Conservation (phyloP, 2,329 filamentous ascomycete genomes). For the Curvularia verruculosa region DNA sequence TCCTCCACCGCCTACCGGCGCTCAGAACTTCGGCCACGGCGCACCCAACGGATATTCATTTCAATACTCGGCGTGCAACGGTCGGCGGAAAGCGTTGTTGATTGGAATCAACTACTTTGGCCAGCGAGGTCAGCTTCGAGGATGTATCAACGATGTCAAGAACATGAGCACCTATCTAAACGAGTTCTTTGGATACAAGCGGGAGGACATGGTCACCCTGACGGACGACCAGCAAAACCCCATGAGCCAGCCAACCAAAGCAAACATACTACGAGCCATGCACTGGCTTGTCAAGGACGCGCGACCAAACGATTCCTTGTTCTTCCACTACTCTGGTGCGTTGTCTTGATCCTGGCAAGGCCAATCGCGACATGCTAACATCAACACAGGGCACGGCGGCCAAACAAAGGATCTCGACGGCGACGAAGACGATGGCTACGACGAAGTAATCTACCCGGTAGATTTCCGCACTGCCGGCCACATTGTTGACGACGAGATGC, state of each 20-base stretch:
- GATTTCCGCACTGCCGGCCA: conserved; percentile 81
- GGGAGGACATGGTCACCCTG: conserved; percentile 95
- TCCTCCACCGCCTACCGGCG: conserved; percentile 67
- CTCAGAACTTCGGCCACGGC: conserved; percentile 65
- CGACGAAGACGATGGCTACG: conserved; percentile 81
- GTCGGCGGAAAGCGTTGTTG: conserved; percentile 83
- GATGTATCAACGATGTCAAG: conserved; percentile 96
- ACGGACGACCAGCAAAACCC: conserved; percentile 97
- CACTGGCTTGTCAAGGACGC: conserved; percentile 97
- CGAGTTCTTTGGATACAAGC: conserved; percentile 87
- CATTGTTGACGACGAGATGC: conserved; percentile 84
- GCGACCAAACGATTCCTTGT: conserved; percentile 87
- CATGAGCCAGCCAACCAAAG: conserved; percentile 95
- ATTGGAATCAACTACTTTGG: conserved; percentile 98
- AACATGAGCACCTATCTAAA: conserved; percentile 95
- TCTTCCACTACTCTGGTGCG: conserved; percentile 95
- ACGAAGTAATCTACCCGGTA: conserved; percentile 84
- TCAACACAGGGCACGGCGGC: conserved; percentile 71
- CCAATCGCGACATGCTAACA: conserved; percentile 13
- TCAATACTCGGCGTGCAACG: conserved; percentile 90
- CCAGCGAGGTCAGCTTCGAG: conserved; percentile 85
- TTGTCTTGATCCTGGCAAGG: not conserved
- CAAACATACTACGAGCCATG: conserved; percentile 94
- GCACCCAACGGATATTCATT: conserved; percentile 82
- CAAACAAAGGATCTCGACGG: conserved; percentile 80